phyloP scores from a whole-genome alignment of 192 early-diverging fungal species.

The Umbelopsis sp. region DNA sequence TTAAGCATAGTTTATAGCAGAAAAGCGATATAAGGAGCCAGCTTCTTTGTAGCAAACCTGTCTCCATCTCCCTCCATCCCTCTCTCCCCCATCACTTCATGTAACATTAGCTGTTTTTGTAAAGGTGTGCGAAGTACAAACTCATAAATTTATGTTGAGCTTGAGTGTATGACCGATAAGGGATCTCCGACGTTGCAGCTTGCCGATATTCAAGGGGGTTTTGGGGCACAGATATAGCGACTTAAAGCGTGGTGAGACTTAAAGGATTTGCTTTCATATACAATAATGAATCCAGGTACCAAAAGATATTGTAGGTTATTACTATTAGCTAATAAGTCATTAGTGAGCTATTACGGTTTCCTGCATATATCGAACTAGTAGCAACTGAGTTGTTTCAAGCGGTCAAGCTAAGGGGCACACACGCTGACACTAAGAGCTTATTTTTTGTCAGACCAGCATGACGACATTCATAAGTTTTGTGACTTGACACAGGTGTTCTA shows the following conservation, averaged over 20 bases:
- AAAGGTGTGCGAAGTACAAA: neutral
- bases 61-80: neutral
- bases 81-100: neutral
- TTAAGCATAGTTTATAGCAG: neutral
- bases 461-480: constrained; percentile 19
- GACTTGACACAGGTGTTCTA: constrained; percentile 15
- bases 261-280: no score
- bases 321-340: no score
- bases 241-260: no score
- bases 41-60: neutral
- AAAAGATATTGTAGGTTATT: no score
- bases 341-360: no score
- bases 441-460: constrained; percentile 20
- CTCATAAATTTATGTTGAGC: neutral
- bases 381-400: constrained; percentile 1
- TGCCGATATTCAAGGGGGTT: neutral
- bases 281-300: no score
- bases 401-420: constrained; percentile 9
- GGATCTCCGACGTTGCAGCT: constrained; percentile 17
- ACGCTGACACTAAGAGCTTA: constrained; percentile 8
- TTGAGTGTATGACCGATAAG: neutral
- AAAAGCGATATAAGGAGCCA: neutral
- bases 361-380: neutral
- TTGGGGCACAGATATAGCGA: no score
- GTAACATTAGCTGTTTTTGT: constrained; percentile 21